A percentile compares a stretch with the other conserved stretches of the same genome.
These are phyloP conservation scores for Solanum habrochaites DNA, from an alignment of 257 asterid species.

Conservation along the genomic window DNA sequence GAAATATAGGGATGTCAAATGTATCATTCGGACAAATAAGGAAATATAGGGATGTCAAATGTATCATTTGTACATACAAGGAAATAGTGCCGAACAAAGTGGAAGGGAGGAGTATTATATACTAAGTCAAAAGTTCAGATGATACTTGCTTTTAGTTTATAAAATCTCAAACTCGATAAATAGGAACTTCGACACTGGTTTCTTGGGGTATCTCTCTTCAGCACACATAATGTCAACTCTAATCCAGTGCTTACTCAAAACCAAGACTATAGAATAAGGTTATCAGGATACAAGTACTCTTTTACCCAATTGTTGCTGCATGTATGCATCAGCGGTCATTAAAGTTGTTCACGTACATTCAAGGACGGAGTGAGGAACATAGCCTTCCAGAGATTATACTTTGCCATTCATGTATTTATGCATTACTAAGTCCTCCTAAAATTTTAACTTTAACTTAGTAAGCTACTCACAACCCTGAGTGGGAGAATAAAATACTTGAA, in stretches of 20 bases:
- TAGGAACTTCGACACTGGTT: neutral
- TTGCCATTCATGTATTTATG: neutral
- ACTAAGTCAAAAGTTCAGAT: neutral
- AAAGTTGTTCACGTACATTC: neutral
- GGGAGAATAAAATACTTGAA: neutral
- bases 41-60: neutral
- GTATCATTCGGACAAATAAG: neutral
- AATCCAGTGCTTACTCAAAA: neutral
- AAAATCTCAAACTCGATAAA: neutral
- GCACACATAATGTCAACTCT: neutral
- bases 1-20: too few relatives aligned
- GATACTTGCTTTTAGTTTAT: neutral
- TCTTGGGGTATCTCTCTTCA: neutral
- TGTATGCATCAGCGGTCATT: neutral
- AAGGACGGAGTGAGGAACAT: neutral
- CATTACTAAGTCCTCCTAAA: neutral
- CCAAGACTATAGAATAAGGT: neutral
- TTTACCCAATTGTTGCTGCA: neutral
- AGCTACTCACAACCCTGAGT: neutral
- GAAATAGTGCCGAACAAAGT: neutral
- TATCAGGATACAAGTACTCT: neutral
- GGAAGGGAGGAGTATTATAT: neutral
- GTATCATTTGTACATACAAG: neutral
- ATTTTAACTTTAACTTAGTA: neutral
- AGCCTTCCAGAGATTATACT: neutral